Conservation (phyloP, 2,329 filamentous ascomycete species). For the Clathrospora elynae region DNA sequence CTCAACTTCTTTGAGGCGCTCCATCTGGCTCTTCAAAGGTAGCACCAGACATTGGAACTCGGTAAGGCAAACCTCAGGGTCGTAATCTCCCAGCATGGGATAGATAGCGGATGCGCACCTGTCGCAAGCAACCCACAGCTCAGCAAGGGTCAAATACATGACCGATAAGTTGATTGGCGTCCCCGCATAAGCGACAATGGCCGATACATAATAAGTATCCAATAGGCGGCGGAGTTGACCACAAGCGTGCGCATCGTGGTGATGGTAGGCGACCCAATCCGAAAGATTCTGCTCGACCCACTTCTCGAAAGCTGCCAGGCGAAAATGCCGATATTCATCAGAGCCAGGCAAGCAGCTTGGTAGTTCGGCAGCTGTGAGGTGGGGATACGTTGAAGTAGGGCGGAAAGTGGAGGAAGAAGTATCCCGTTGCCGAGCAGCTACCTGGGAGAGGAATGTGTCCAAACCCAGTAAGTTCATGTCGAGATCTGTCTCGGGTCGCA, state of each 20-base stretch:
- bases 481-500: slow-evolving; percentile 25
- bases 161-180: slow-evolving; percentile 57
- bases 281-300: slow-evolving; percentile 55
- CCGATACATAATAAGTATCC: slow-evolving; percentile 20
- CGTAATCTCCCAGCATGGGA: slow-evolving; percentile 55
- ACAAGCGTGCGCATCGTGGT: slow-evolving; percentile 33
- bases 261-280: slow-evolving; percentile 47
- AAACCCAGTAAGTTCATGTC: slow-evolving; percentile 22
- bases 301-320: slow-evolving; percentile 55
- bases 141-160: slow-evolving; percentile 62
- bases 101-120: slow-evolving; percentile 49
- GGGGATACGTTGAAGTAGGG: slow-evolving; percentile 13
- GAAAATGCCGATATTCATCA: slow-evolving; percentile 32
- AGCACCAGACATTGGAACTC: slow-evolving; percentile 56
- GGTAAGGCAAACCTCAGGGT: slow-evolving; percentile 50
- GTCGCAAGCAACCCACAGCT: slow-evolving; percentile 66
- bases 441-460: slow-evolving; percentile 21
- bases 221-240: slow-evolving; percentile 18
- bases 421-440: slow-evolving; percentile 9
- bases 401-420: slow-evolving; percentile 11
- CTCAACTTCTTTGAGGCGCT: slow-evolving; percentile 55
- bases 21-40: slow-evolving; percentile 52
- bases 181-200: slow-evolving; percentile 39
- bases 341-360: slow-evolving; percentile 9
- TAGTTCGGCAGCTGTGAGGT: slow-evolving; percentile 10